Evolutionary conservation across 1,284 basidiomycete species (phyloP), one percentile per base, ranked within the genome.

Genomic region (Fomitopsis schrenkii): DNA sequence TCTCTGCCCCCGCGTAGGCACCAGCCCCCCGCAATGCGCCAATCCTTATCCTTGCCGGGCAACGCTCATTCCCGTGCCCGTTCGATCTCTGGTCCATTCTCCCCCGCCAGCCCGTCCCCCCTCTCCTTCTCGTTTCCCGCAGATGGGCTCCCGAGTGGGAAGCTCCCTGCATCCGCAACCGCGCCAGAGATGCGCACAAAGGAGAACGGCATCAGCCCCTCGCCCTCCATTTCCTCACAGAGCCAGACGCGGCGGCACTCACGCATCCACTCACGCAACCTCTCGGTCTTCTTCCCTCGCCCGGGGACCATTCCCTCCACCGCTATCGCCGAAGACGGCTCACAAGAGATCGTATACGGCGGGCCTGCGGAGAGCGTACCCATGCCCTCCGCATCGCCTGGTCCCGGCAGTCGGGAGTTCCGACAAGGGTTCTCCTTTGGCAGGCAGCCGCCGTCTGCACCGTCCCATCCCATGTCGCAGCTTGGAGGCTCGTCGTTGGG

Each of bases 281-380:
- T 97, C 1, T 95, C 93, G 1, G 80, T 95, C 17, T 96, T 91
- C 81, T 97, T 97, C 68, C 95, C 95, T 4, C 83, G 88, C 45
- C 93, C 93, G 0, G 92, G 90, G 4, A 79, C 85, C 1, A 67
- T 84, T 1, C 83, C 85, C 0, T 75, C 80, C 0, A 79, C 81
- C 2, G 79, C 84, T 4, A 91, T 92, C 52, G 79, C 84, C 2
- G 89, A 91, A 72, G 87, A 90, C 68, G 86, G 83, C 30, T 71
- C 74, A 0, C 83, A 86, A 64, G 84, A 87, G 65, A 67, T 84
- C 19, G 79, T 83, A 30, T 73, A 79, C 30, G 75, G 58, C 6
- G 59, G 76, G 53, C 77, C 81, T 57, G 79, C 81, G 1, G 82
- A 84, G 3, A 75, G 81, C 1, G 73, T 76, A 5, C 75, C 75